Conservation (phyloP, 768 basidiomycete genomes). For the Pleurotus eryngii region DNA sequence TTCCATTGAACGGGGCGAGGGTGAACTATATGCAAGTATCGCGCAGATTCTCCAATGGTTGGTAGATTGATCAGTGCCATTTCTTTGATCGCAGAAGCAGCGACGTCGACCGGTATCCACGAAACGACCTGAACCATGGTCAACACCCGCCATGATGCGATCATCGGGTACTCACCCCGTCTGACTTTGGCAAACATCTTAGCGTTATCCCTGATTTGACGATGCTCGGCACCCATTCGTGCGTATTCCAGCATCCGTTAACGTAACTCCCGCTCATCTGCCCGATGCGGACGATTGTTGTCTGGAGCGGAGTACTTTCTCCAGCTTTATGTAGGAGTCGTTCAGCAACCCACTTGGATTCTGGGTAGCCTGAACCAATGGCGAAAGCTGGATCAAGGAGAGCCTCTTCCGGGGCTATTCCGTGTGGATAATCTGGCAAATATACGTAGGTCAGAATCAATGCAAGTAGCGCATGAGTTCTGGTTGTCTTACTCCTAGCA, state of each 20-base stretch:
- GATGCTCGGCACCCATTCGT: conserved; percentile 43
- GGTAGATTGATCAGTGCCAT: conserved; percentile 7
- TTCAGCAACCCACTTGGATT: conserved; percentile 42
- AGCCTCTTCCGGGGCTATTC: neutral
- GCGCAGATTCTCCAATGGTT: neutral
- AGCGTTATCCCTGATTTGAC: conserved; percentile 26
- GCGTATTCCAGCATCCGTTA: conserved; percentile 39
- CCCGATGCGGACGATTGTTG: conserved; percentile 38
- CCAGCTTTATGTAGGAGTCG: conserved; percentile 19
- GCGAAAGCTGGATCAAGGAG: neutral
- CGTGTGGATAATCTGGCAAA: neutral
- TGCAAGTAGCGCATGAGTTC: no score
- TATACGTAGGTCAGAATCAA: no score
- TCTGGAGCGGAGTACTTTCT: conserved; percentile 20
- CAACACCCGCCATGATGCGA: neutral
- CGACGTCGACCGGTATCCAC: conserved; percentile 30
- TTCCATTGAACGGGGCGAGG: conserved; percentile 23
- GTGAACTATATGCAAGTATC: conserved; percentile 22
- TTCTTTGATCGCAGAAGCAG: conserved; percentile 24
- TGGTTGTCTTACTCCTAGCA: conserved; percentile 22
- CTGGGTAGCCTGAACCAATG: conserved; percentile 31
- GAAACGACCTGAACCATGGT: conserved; percentile 14
- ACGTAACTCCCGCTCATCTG: conserved; percentile 37
- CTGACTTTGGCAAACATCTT: conserved; percentile 26
- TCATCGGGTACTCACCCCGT: neutral